Evolutionary conservation across 2,329 filamentous ascomycete species (phyloP).

Genomic region (Colletotrichum higginsianum): DNA sequence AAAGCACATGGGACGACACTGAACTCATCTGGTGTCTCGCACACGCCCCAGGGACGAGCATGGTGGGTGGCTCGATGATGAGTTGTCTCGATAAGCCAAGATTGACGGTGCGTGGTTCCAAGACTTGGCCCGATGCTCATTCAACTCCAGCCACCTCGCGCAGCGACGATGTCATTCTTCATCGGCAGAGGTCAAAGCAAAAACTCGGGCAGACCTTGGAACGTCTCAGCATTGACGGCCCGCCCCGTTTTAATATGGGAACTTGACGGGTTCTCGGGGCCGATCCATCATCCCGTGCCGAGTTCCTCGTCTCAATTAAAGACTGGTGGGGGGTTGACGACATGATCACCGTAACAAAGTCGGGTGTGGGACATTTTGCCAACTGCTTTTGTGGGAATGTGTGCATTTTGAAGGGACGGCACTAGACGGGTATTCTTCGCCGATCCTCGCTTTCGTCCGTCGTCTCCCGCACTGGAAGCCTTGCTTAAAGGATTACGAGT

Average conservation of each 20-base stretch:
- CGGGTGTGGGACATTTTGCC: background rate
- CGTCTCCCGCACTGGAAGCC: constrained; percentile 1
- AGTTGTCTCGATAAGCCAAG: constrained; percentile 27
- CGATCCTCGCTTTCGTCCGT: background rate
- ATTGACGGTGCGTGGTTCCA: background rate
- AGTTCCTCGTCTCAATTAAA: background rate
- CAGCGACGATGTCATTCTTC: constrained; percentile 6
- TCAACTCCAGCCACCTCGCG: background rate
- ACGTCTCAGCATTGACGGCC: background rate
- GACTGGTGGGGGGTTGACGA: constrained; percentile 1
- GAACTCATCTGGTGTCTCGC: constrained; percentile 5
- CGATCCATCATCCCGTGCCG: background rate
- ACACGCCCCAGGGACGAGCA: background rate
- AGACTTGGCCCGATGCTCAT: background rate
- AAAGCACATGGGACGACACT: background rate
- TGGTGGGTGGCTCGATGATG: constrained; percentile 1
- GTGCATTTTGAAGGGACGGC: background rate
- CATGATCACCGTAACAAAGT: constrained; percentile 16
- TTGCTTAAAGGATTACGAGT: background rate
- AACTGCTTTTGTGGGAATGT: background rate
- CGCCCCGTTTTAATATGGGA: background rate
- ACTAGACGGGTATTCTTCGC: background rate
- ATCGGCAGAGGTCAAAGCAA: background rate
- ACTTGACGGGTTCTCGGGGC: background rate
- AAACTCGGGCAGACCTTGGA: background rate